phyloP scores from a whole-genome alignment of 148 eudicot genomes.

The Limonium bicolor region DNA sequence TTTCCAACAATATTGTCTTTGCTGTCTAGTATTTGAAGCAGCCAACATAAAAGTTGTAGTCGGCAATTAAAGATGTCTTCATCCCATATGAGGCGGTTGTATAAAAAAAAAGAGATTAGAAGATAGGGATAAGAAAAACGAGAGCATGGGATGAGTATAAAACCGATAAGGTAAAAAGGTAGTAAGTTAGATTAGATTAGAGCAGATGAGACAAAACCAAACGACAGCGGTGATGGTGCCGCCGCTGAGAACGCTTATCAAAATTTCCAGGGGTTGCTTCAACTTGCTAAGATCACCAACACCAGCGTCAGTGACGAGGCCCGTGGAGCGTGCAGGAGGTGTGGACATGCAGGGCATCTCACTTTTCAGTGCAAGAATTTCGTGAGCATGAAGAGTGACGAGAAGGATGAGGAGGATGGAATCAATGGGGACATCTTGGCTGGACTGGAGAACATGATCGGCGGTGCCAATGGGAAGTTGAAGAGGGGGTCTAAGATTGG shows the following conservation, averaged over 20 bases:
- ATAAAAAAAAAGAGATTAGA: too few relatives aligned
- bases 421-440: conserved; percentile 54
- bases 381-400: conserved; percentile 64
- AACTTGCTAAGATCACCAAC: conserved; percentile 61
- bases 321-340: conserved; percentile 93
- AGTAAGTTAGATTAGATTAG: too few relatives aligned
- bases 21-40: too few relatives aligned
- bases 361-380: conserved; percentile 88
- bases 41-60: too few relatives aligned
- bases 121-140: too few relatives aligned
- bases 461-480: conserved; percentile 25
- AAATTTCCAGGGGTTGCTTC: conserved; percentile 77
- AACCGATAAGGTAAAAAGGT: too few relatives aligned
- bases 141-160: too few relatives aligned
- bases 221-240: too few relatives aligned
- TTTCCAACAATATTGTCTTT: too few relatives aligned
- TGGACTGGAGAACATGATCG: conserved; percentile 64
- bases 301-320: conserved; percentile 54
- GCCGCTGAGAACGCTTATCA: conserved; percentile 86
- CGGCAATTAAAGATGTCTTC: too few relatives aligned
- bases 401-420: conserved; percentile 36
- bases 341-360: conserved; percentile 94
- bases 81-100: too few relatives aligned
- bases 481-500: conserved; percentile 9
- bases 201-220: too few relatives aligned